These are phyloP conservation scores for Fraxinus excelsior DNA, from an alignment of 257 asterid species.

Conservation along the genomic window DNA sequence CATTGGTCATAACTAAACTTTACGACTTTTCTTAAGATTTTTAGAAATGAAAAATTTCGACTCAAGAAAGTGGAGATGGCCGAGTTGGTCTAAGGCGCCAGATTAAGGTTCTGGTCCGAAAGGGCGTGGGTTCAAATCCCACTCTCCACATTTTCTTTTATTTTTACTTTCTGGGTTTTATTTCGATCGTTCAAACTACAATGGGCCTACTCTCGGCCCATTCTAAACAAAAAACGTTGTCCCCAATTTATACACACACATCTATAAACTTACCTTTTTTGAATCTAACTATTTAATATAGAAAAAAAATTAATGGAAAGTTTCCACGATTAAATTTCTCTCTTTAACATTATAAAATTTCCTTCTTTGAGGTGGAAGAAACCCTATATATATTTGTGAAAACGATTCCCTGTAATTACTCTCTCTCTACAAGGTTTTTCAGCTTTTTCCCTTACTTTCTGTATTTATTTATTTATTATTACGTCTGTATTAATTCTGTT, in stretches of 20 bases:
- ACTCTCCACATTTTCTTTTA: slow-evolving; percentile 38
- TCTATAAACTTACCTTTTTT: background rate
- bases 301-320: background rate
- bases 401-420: background rate
- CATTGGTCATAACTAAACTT: too few species aligned
- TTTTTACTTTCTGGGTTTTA: too few species aligned
- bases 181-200: too few species aligned
- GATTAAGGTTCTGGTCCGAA: slow-evolving; percentile 61
- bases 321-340: background rate
- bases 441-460: background rate
- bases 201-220: background rate
- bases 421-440: background rate
- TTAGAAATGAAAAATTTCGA: too few species aligned
- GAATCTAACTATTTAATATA: too few species aligned
- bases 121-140: slow-evolving; percentile 64
- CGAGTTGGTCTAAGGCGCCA: slow-evolving; percentile 62
- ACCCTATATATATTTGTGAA: background rate
- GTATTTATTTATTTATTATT: background rate
- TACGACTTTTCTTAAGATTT: too few species aligned
- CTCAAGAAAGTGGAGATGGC: slow-evolving; percentile 38
- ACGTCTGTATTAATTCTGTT: too few species aligned
- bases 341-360: too few species aligned
- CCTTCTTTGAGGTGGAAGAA: background rate
- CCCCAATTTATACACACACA: background rate
- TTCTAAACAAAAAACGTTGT: background rate